Evolutionary conservation across 192 early-diverging fungal species (phyloP).

Genomic region (Phlyctochytrium bullatum): DNA sequence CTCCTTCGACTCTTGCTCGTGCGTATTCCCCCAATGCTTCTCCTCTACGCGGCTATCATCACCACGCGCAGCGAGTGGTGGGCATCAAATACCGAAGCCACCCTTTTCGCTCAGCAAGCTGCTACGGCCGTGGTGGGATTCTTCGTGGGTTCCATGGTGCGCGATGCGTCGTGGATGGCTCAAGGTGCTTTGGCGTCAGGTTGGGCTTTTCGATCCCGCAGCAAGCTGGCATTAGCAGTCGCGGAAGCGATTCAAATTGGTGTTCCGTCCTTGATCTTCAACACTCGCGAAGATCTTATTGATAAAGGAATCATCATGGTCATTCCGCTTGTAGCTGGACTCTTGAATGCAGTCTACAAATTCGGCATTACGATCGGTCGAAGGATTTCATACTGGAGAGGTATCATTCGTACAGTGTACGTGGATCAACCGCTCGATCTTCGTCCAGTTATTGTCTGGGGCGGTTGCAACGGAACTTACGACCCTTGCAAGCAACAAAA

Average conservation of each 20-base stretch:
- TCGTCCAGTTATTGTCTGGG: background rate
- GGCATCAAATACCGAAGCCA: background rate
- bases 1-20: background rate
- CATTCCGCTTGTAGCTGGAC: background rate
- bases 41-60: background rate
- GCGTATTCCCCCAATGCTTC: background rate
- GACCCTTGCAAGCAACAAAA: background rate
- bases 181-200: background rate
- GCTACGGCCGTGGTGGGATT: background rate
- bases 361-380: background rate
- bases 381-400: background rate
- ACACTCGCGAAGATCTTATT: background rate
- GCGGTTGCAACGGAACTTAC: background rate
- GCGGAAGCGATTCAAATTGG: background rate
- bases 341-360: background rate
- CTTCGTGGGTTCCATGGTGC: background rate
- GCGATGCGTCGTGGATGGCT: background rate
- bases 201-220: background rate
- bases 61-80: background rate
- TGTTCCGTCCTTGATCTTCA: background rate
- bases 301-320: background rate
- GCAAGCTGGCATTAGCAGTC: background rate
- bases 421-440: background rate
- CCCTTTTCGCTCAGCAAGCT: background rate
- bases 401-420: background rate